Percentiles rank a stretch among this genome's conserved stretches.
Conservation (phyloP, 2,329 filamentous ascomycete genomes). For the Fusarium brevicatenulatum region DNA sequence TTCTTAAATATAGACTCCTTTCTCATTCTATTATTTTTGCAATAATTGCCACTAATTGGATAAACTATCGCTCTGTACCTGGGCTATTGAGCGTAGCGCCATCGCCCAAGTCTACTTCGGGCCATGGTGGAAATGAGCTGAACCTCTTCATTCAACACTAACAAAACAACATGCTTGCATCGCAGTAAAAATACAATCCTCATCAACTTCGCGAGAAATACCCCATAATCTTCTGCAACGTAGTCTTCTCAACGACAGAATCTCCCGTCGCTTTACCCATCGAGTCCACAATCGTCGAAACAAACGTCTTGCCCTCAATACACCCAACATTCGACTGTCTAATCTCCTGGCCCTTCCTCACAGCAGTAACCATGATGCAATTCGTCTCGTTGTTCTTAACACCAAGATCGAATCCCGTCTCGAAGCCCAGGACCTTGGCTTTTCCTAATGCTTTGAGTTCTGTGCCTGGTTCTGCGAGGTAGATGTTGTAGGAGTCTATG, state of each 20-base stretch:
- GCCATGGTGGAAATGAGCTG: neutral
- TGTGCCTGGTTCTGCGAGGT: slow-evolving; percentile 3
- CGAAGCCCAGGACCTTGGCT: slow-evolving; percentile 25
- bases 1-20: neutral
- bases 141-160: neutral
- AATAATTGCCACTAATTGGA: neutral
- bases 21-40: neutral
- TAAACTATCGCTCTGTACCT: neutral
- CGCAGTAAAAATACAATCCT: neutral
- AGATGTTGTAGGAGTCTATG: slow-evolving; percentile 39
- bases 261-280: slow-evolving; percentile 1
- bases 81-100: neutral
- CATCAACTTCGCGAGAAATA: slow-evolving; percentile 47
- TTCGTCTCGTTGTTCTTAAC: slow-evolving; percentile 14
- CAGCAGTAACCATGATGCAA: slow-evolving; percentile 37
- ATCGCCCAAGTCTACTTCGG: fast-evolving
- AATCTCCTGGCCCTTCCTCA: slow-evolving; percentile 33
- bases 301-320: slow-evolving; percentile 20
- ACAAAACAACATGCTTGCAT: neutral
- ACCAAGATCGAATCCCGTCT: slow-evolving; percentile 40
- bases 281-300: slow-evolving; percentile 17
- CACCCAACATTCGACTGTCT: slow-evolving; percentile 38
- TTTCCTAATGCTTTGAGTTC: slow-evolving; percentile 3
- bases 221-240: slow-evolving; percentile 20
- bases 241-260: neutral